A percentile compares a stretch with the other conserved stretches of the same genome.
phyloP scores from a whole-genome alignment of 2,329 filamentous ascomycete genomes.

The Pseudogymnoascus sp. region DNA sequence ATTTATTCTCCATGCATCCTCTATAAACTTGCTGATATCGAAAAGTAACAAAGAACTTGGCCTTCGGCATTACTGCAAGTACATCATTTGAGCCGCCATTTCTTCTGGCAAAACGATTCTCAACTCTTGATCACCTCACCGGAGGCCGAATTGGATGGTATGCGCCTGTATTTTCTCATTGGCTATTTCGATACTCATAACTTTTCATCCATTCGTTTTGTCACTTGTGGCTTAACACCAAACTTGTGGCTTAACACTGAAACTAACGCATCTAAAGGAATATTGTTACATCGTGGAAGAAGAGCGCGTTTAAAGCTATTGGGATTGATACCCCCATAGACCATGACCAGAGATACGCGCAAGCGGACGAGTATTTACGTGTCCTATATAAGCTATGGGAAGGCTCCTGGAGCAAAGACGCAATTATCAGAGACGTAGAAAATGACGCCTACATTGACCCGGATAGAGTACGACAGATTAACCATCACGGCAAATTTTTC shows the following conservation, averaged over 20 bases:
- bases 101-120: conserved; percentile 55
- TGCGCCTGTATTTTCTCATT: conserved; percentile 35
- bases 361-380: conserved; percentile 55
- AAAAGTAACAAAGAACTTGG: conserved; percentile 50
- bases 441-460: conserved; percentile 51
- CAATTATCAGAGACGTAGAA: conserved; percentile 50
- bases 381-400: conserved; percentile 61
- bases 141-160: conserved; percentile 53
- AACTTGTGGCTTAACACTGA: conserved; percentile 48
- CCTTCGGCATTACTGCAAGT: conserved; percentile 57
- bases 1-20: conserved; percentile 42
- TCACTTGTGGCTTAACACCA: neutral
- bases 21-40: conserved; percentile 46
- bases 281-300: conserved; percentile 57
- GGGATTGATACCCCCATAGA: conserved; percentile 46
- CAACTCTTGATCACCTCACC: conserved; percentile 58
- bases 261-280: conserved; percentile 51
- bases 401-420: conserved; percentile 60
- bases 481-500: conserved; percentile 57
- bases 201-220: neutral
- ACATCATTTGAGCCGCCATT: conserved; percentile 64
- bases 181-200: too few species aligned
- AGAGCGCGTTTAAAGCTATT: conserved; percentile 54
- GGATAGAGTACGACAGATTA: conserved; percentile 51
- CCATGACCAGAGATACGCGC: conserved; percentile 58